phyloP scores from a whole-genome alignment of 2,329 filamentous ascomycete genomes.

The Fusarium poae region DNA sequence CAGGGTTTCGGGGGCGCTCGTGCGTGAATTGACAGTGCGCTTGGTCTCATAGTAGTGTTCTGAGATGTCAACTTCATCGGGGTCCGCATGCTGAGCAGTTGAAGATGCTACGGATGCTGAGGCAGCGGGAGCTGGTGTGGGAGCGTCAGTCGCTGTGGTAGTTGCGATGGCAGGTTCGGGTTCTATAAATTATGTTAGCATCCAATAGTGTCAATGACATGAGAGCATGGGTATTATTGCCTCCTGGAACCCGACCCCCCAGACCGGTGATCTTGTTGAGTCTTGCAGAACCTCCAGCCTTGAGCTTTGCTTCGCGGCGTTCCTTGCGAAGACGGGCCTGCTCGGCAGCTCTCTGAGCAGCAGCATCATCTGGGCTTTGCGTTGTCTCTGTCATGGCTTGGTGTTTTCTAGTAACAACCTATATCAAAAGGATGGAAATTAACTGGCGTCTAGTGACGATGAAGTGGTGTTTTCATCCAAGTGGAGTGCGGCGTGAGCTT shows the following conservation, averaged over 20 bases:
- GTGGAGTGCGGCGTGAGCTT: conserved; percentile 26
- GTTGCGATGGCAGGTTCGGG: conserved; percentile 26
- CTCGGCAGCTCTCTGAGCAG: conserved; percentile 67
- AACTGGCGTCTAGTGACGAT: conserved; percentile 6
- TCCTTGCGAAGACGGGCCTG: conserved; percentile 83
- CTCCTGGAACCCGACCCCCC: conserved; percentile 59
- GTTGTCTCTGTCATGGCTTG: conserved; percentile 57
- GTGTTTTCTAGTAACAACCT: neutral
- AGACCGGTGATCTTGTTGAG: conserved; percentile 82
- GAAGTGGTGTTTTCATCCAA: conserved; percentile 29
- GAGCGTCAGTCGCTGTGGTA: conserved; percentile 45
- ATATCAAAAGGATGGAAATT: conserved; percentile 7
- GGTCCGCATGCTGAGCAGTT: conserved; percentile 66
- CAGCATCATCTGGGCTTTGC: conserved; percentile 58
- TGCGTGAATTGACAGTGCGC: conserved; percentile 51
- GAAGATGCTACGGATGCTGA: conserved; percentile 50
- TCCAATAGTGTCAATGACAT: neutral
- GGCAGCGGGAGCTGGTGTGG: conserved; percentile 51
- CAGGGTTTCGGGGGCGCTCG: conserved; percentile 48
- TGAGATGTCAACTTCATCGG: conserved; percentile 85
- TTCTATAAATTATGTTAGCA: conserved; percentile 11
- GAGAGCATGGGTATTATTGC: conserved; percentile 44
- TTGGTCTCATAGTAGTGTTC: conserved; percentile 75
- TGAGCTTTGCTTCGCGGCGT: conserved; percentile 82
- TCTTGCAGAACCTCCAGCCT: conserved; percentile 75